phyloP scores from a whole-genome alignment of 2,329 filamentous ascomycete species.

The Beauveria australis region DNA sequence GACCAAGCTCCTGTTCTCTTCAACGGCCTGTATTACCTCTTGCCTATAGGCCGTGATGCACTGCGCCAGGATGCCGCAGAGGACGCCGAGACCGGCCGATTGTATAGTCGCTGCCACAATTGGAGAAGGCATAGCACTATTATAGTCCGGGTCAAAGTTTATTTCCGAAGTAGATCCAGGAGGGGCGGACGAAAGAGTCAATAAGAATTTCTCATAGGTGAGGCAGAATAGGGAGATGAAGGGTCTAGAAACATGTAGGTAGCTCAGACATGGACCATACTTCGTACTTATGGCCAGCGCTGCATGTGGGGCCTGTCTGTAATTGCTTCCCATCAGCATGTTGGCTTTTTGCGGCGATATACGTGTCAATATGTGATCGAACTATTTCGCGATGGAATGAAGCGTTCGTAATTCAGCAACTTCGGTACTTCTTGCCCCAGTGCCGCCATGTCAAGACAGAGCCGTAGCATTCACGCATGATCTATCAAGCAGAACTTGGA shows the following conservation, averaged over 20 bases:
- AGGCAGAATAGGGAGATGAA: not conserved
- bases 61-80: slow-evolving; percentile 69
- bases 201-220: not conserved
- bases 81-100: slow-evolving; percentile 53
- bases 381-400: not conserved
- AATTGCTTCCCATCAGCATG: not conserved
- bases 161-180: not conserved
- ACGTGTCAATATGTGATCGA: not conserved
- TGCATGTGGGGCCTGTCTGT: not conserved
- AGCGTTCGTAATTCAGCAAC: not conserved
- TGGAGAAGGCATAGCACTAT: slow-evolving; percentile 22
- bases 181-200: not conserved
- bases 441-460: not conserved
- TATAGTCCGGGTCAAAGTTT: not conserved
- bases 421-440: not conserved
- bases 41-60: slow-evolving; percentile 53
- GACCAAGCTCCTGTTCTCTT: not conserved
- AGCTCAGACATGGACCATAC: not conserved
- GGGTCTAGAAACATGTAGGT: not conserved
- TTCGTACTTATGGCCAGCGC: not conserved
- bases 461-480: not conserved
- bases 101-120: slow-evolving; percentile 56
- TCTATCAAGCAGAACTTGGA: too few relatives aligned
- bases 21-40: slow-evolving; percentile 36
- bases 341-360: not conserved